Evolutionary conservation across 106 monocot genomes (phyloP).

Genomic region (Agapanthus africanus): DNA sequence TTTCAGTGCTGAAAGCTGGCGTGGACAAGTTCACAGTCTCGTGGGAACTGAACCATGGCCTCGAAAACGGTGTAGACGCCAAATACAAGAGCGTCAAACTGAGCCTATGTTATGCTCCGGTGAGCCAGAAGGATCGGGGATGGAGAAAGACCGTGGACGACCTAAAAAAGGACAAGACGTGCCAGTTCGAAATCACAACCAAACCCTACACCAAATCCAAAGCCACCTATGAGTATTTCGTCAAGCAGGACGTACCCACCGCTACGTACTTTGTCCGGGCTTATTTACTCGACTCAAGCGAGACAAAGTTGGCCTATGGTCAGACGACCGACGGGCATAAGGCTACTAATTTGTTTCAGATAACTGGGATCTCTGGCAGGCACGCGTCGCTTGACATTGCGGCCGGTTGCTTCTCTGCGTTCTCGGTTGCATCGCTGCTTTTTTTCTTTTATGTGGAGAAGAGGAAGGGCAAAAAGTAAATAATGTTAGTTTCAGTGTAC

Average conservation of each 20-base stretch:
- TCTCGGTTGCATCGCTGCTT: slow-evolving; percentile 23
- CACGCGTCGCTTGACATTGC: slow-evolving; percentile 37
- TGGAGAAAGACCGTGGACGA: slow-evolving; percentile 70
- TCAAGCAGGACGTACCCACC: slow-evolving; percentile 31
- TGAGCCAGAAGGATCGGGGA: slow-evolving; percentile 69
- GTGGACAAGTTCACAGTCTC: slow-evolving; percentile 48
- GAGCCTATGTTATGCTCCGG: slow-evolving; percentile 69
- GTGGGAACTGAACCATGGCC: slow-evolving; percentile 43
- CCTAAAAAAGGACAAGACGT: slow-evolving; percentile 79
- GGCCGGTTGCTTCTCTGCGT: slow-evolving; percentile 46
- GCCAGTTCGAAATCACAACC: slow-evolving; percentile 48
- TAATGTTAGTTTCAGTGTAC: no score
- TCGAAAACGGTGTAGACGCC: slow-evolving; percentile 13
- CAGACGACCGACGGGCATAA: slow-evolving; percentile 34
- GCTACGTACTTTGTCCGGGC: slow-evolving; percentile 56
- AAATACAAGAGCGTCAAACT: slow-evolving; percentile 61
- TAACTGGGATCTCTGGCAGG: slow-evolving; percentile 26
- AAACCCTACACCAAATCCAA: slow-evolving; percentile 10
- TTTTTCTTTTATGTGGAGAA: slow-evolving; percentile 35
- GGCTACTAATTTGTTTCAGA: slow-evolving; percentile 23
- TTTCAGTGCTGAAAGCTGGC: slow-evolving; percentile 64
- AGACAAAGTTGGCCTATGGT: slow-evolving; percentile 33
- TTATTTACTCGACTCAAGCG: slow-evolving; percentile 33
- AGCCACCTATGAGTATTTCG: slow-evolving; percentile 11
- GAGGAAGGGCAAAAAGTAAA: slow-evolving; percentile 18